Evolutionary conservation across 257 asterid genomes (phyloP).

Genomic region (Parsonsia alboflavescens): DNA sequence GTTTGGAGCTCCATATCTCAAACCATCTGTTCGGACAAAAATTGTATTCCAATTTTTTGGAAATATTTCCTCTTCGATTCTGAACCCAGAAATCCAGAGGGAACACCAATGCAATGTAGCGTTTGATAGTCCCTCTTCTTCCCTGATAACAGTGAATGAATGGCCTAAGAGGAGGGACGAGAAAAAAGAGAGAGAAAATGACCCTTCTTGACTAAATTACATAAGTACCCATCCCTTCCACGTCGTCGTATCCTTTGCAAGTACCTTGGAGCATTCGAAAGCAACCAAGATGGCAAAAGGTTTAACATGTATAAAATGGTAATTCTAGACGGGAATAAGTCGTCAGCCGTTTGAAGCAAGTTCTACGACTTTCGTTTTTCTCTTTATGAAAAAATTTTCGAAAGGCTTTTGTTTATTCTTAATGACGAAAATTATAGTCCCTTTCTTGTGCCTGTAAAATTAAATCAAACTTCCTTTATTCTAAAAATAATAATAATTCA

Average conservation of each 20-base stretch:
- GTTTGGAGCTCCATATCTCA: slow-evolving; percentile 19
- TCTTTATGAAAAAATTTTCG: neutral
- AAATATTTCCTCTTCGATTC: neutral
- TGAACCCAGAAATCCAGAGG: slow-evolving; percentile 9
- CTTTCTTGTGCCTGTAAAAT: neutral
- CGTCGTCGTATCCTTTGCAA: neutral
- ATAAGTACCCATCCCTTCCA: slow-evolving; percentile 4
- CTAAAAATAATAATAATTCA: too few relatives aligned
- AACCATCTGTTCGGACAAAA: slow-evolving; percentile 6
- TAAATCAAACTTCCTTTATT: neutral
- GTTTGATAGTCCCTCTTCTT: neutral
- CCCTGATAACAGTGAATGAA: slow-evolving; percentile 25
- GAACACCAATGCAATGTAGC: neutral
- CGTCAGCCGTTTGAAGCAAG: slow-evolving; percentile 1
- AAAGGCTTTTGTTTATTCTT: neutral
- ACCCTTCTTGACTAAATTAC: slow-evolving; percentile 5
- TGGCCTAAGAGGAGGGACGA: slow-evolving; percentile 26
- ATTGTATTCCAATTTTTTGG: neutral
- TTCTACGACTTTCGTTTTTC: neutral
- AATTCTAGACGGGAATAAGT: neutral
- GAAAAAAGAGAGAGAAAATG: slow-evolving; percentile 14
- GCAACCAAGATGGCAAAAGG: neutral
- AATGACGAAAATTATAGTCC: neutral
- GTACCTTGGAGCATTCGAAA: neutral
- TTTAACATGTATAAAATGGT: slow-evolving; percentile 6